Percentiles rank a stretch among this genome's conserved stretches.
phyloP scores from a whole-genome alignment of 1,284 basidiomycete genomes.

The Pyrrhoderma noxium region DNA sequence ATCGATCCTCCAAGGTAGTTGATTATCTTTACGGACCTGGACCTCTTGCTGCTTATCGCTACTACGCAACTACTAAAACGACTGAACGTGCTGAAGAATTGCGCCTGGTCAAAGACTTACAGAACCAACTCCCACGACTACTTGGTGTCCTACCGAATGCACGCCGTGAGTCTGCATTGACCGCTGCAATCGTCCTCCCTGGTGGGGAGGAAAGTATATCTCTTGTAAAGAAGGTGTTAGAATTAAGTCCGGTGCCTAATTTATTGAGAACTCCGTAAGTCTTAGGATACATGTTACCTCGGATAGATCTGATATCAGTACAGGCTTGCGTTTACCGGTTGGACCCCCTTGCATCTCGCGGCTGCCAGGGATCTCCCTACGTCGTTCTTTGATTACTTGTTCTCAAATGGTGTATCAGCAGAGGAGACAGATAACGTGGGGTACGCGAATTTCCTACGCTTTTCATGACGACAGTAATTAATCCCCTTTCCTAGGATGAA shows the following conservation, averaged over 20 bases:
- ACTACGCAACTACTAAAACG: constrained; percentile 37
- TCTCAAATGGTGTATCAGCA: constrained; percentile 40
- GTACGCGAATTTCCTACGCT: constrained; percentile 27
- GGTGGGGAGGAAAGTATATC: constrained; percentile 5
- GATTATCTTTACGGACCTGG: constrained; percentile 38
- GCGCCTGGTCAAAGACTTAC: constrained; percentile 31
- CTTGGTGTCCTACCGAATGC: constrained; percentile 38
- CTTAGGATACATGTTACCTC: neutral
- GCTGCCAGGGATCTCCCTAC: constrained; percentile 26
- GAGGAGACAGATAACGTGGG: constrained; percentile 36
- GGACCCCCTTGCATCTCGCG: constrained; percentile 39
- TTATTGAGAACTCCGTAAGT: constrained; percentile 11
- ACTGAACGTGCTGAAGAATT: constrained; percentile 35
- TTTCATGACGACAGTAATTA: constrained; percentile 1
- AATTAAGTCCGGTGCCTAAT: constrained; percentile 2
- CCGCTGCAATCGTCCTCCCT: constrained; percentile 10
- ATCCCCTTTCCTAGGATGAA: constrained; percentile 37
- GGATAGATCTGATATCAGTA: too few relatives aligned
- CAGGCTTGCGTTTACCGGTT: constrained; percentile 32
- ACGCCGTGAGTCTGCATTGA: constrained; percentile 16
- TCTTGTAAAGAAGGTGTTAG: constrained; percentile 7
- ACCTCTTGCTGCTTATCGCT: constrained; percentile 31
- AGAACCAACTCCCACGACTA: constrained; percentile 34
- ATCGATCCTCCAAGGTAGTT: constrained; percentile 31
- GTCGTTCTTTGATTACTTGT: constrained; percentile 42